Conservation (phyloP, 768 basidiomycete genomes). For the Auricularia sp. region DNA sequence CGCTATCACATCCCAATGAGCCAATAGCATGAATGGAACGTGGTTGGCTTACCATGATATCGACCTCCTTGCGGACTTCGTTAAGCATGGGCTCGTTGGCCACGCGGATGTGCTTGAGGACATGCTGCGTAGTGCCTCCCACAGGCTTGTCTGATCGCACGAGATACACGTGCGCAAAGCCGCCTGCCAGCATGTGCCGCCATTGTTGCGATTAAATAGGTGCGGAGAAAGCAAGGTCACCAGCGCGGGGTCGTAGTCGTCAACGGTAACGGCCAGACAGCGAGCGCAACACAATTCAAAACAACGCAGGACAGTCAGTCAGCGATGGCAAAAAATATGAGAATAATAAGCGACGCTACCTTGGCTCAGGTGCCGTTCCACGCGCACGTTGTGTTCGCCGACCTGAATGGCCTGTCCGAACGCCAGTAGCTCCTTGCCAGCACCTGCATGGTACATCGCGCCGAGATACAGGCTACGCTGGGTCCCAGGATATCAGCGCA, state of each 20-base stretch:
- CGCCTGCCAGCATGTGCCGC: constrained; percentile 45
- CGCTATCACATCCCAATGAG: constrained; percentile 39
- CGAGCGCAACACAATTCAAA: too few species aligned
- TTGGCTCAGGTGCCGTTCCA: constrained; percentile 93
- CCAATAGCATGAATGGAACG: constrained; percentile 19
- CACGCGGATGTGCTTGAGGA: constrained; percentile 93
- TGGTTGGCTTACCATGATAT: constrained; percentile 76
- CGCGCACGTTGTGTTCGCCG: constrained; percentile 81
- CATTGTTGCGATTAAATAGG: constrained; percentile 5
- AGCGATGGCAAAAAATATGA: constrained; percentile 20
- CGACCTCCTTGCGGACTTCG: constrained; percentile 95
- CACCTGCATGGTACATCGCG: background rate
- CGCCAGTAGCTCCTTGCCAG: constrained; percentile 28
- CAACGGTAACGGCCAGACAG: too few species aligned
- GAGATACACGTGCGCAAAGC: constrained; percentile 97
- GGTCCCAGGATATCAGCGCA: too few species aligned
- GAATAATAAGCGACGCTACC: constrained; percentile 27
- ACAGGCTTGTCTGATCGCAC: constrained; percentile 80
- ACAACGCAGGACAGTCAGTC: background rate
- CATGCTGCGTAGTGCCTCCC: constrained; percentile 88
- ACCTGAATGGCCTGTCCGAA: constrained; percentile 82
- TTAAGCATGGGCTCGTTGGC: constrained; percentile 80
- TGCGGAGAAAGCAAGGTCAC: constrained; percentile 1
- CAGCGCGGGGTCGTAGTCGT: background rate
- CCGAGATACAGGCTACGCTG: too few species aligned